These are phyloP conservation scores for Pythium phragmiticola DNA, from an alignment of 352 stramenopile genomes.

Conservation along the genomic window DNA sequence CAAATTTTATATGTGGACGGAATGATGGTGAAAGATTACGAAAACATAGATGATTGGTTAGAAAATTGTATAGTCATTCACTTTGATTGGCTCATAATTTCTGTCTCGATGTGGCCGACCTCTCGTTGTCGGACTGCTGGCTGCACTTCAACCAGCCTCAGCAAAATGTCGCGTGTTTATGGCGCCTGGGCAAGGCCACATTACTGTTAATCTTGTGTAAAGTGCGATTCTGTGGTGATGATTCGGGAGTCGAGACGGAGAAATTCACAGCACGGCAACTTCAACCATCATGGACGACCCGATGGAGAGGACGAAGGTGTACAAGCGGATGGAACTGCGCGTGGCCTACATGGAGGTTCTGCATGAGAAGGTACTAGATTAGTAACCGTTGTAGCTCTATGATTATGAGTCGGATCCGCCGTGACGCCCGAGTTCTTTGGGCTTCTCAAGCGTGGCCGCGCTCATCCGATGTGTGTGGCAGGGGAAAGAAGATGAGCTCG, in stretches of 20 bases:
- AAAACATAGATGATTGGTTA: background rate
- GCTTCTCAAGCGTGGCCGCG: constrained; percentile 2
- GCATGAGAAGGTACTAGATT: constrained; percentile 8
- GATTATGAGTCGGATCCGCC: constrained; percentile 8
- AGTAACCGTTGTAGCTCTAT: background rate
- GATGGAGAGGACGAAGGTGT: background rate
- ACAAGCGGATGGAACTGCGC: constrained; percentile 26
- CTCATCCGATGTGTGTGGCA: constrained; percentile 6
- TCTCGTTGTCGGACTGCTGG: constrained; percentile 16
- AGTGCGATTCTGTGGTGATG: background rate
- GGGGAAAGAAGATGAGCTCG: constrained; percentile 22
- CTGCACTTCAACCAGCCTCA: constrained; percentile 10
- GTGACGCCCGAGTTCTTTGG: constrained; percentile 13
- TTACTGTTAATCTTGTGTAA: background rate
- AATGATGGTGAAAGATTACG: constrained; percentile 16
- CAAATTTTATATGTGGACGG: background rate
- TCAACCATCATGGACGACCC: constrained; percentile 17
- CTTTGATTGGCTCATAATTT: constrained; percentile 6
- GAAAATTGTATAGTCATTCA: background rate
- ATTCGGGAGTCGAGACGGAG: background rate
- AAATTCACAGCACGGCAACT: constrained; percentile 14
- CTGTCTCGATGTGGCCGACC: constrained; percentile 11
- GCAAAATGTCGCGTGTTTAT: constrained; percentile 20
- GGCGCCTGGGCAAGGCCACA: background rate
- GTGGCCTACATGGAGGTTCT: constrained; percentile 25